A percentile compares a stretch with the other conserved stretches of the same genome.
These are phyloP conservation scores for Suhomyces maxii DNA, from an alignment of 1,139 yeast genomes.

Conservation along the genomic window DNA sequence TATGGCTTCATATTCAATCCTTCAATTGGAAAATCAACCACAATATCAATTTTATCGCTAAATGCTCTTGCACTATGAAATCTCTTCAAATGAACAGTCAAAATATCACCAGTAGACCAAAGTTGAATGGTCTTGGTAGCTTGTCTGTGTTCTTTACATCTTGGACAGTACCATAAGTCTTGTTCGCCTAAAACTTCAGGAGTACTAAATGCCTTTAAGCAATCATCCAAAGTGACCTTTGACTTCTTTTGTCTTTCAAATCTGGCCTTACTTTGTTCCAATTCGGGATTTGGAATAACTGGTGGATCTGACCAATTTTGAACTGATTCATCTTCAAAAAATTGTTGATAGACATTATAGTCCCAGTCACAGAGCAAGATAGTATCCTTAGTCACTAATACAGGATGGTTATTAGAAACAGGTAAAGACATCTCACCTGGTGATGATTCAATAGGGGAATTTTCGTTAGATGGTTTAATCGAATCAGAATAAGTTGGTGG, in stretches of 20 bases:
- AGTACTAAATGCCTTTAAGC: conserved; percentile 71
- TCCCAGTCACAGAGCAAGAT: conserved; percentile 78
- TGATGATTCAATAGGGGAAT: conserved; percentile 22
- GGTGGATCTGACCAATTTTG: conserved; percentile 58
- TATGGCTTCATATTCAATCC: conserved; percentile 71
- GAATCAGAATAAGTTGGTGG: conserved; percentile 21
- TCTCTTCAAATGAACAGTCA: conserved; percentile 86
- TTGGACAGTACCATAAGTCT: conserved; percentile 93
- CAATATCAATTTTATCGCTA: conserved; percentile 84
- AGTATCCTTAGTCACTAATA: conserved; percentile 34
- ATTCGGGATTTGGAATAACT: conserved; percentile 50
- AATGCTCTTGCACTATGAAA: conserved; percentile 84
- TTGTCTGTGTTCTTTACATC: conserved; percentile 83
- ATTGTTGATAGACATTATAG: conserved; percentile 43
- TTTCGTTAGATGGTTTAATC: conserved; percentile 22
- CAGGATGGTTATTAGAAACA: conserved; percentile 20
- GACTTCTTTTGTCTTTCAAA: conserved; percentile 44
- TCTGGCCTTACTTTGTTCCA: conserved; percentile 45
- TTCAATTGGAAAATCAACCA: conserved; percentile 84
- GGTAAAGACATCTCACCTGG: conserved; percentile 4
- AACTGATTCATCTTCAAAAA: conserved; percentile 48
- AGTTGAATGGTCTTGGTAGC: conserved; percentile 90
- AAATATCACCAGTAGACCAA: conserved; percentile 89
- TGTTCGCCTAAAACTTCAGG: conserved; percentile 87
- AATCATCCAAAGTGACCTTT: conserved; percentile 68